Conservation (phyloP, 768 basidiomycete genomes). For the Boletus rufocinnamomeus region DNA sequence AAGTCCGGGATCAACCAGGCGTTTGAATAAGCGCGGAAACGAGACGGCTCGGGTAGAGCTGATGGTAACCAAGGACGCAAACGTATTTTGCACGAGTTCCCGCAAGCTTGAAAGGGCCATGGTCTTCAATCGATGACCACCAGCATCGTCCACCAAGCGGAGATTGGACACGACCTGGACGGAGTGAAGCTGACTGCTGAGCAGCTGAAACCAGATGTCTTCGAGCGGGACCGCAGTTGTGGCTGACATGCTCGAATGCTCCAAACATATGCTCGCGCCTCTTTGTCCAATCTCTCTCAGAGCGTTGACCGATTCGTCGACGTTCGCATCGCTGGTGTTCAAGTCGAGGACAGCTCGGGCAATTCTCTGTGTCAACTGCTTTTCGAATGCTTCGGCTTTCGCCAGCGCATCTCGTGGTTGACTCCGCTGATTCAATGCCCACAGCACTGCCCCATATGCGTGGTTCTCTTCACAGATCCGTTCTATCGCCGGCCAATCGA, state of each 20-base stretch:
- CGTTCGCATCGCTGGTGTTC: slow-evolving; percentile 16
- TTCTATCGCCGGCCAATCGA: slow-evolving; percentile 60
- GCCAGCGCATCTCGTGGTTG: slow-evolving; percentile 63
- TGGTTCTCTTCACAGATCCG: slow-evolving; percentile 65
- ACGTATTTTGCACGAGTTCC: slow-evolving; percentile 79
- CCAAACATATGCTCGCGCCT: slow-evolving; percentile 69
- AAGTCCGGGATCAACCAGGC: slow-evolving; percentile 76
- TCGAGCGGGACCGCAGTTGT: slow-evolving; percentile 55
- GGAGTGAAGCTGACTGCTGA: slow-evolving; percentile 78
- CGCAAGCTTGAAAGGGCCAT: slow-evolving; percentile 55
- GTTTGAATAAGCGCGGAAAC: slow-evolving; percentile 90
- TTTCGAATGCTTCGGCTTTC: slow-evolving; percentile 63
- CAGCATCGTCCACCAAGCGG: slow-evolving; percentile 27
- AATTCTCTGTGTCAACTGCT: slow-evolving; percentile 48
- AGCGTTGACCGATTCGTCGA: slow-evolving; percentile 45
- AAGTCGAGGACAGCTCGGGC: slow-evolving; percentile 38
- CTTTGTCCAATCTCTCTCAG: slow-evolving; percentile 60
- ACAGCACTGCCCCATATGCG: slow-evolving; percentile 78
- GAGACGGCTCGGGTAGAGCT: slow-evolving; percentile 79
- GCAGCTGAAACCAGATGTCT: slow-evolving; percentile 87
- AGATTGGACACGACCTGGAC: slow-evolving; percentile 68
- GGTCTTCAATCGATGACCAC: slow-evolving; percentile 24
- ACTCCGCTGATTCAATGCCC: slow-evolving; percentile 71
- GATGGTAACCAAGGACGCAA: slow-evolving; percentile 80
- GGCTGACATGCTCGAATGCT: slow-evolving; percentile 53